Percentiles rank a stretch among this genome's conserved stretches.
Evolutionary conservation across 768 basidiomycete species (phyloP).

Genomic region (Rhodosporidiobolus odoratus): DNA sequence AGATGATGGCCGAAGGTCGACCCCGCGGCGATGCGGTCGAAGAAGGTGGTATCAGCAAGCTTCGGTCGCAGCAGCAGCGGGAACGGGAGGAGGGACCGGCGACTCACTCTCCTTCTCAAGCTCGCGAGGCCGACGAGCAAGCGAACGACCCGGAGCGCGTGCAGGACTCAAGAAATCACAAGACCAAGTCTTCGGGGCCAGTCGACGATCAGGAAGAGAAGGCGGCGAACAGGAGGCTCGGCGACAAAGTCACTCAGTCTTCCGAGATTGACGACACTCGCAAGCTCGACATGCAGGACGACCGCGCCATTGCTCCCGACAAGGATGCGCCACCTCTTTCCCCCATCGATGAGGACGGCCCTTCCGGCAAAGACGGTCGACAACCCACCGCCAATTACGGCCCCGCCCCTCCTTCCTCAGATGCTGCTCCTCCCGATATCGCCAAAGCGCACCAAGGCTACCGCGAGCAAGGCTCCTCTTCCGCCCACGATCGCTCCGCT

Average conservation of each 20-base stretch:
- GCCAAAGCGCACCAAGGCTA: conserved; percentile 21
- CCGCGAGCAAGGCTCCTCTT: background rate
- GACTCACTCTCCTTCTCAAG: background rate
- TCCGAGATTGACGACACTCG: conserved; percentile 27
- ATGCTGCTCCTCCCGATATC: conserved; percentile 25
- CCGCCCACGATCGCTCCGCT: background rate
- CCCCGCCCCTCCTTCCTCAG: background rate
- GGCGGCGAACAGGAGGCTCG: conserved; percentile 18
- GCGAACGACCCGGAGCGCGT: background rate
- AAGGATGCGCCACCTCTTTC: conserved; percentile 7
- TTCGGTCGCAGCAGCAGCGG: conserved; percentile 12
- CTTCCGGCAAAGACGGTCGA: background rate
- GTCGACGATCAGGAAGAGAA: background rate
- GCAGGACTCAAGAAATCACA: background rate
- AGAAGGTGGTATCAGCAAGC: conserved; percentile 1
- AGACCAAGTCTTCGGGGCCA: background rate
- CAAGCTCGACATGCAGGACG: conserved; percentile 8
- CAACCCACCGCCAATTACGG: conserved; percentile 4
- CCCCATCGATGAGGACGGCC: conserved; percentile 11
- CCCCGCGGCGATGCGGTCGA: conserved; percentile 20
- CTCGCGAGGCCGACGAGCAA: conserved; percentile 6
- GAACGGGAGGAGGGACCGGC: conserved; percentile 23
- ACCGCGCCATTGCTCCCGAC: background rate
- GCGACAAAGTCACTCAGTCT: conserved; percentile 19
- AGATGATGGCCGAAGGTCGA: conserved; percentile 55